Conservation (phyloP, 768 basidiomycete genomes). For the Tulasnella sp. region DNA sequence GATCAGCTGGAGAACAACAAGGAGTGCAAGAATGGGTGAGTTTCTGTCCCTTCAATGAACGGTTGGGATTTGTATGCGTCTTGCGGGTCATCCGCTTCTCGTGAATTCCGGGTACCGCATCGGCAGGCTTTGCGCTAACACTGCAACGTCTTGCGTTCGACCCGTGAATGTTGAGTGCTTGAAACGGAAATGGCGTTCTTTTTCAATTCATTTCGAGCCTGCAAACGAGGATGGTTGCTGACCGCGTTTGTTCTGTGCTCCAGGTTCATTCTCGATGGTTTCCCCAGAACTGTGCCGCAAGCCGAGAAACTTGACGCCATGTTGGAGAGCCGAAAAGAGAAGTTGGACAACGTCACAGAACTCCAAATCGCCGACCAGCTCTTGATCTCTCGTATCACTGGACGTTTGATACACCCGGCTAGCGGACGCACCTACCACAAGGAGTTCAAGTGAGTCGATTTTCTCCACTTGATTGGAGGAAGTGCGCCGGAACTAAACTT, state of each 20-base stretch:
- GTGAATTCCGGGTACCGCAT: neutral
- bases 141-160: neutral
- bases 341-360: conserved; percentile 85
- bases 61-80: neutral
- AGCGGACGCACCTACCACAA: conserved; percentile 90
- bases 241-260: neutral
- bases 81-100: neutral
- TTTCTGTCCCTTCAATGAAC: conserved; percentile 7
- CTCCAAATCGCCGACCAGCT: conserved; percentile 88
- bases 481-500: neutral
- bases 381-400: conserved; percentile 95
- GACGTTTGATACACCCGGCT: conserved; percentile 81
- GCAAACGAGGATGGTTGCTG: neutral
- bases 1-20: conserved; percentile 89
- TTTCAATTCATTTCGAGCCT: neutral
- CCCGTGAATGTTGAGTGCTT: neutral
- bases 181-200: neutral
- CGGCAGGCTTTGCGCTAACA: neutral
- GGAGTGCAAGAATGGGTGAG: conserved; percentile 91
- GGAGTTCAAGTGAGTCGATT: conserved; percentile 77
- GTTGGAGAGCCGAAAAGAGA: conserved; percentile 72
- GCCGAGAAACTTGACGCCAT: conserved; percentile 92
- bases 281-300: conserved; percentile 94
- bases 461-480: neutral
- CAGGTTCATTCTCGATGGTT: conserved; percentile 98